Percentiles rank a stretch among this genome's conserved stretches.
phyloP scores from a whole-genome alignment of 306 rosid genomes.

The Calophaca sinica region DNA sequence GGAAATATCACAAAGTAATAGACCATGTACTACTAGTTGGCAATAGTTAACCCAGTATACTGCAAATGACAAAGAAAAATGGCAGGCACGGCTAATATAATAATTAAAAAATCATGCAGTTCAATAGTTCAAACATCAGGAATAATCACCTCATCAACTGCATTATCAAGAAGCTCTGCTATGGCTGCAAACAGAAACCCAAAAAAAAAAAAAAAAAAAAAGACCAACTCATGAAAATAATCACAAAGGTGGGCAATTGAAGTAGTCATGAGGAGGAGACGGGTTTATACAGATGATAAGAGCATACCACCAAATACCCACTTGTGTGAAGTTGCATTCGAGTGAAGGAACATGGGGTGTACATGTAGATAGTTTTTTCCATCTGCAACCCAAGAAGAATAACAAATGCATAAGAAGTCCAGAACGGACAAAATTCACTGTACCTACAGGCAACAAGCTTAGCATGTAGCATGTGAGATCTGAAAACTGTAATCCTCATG shows the following conservation, averaged over 20 bases:
- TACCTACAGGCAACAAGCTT: slow-evolving; percentile 11
- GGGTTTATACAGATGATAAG: slow-evolving; percentile 25
- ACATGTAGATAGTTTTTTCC: slow-evolving; percentile 71
- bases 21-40: not conserved
- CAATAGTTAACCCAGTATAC: not conserved
- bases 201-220: slow-evolving; percentile 9
- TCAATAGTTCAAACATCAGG: slow-evolving; percentile 36
- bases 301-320: slow-evolving; percentile 97
- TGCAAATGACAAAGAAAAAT: slow-evolving; percentile 18
- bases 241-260: slow-evolving; percentile 19
- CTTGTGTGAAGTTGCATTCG: slow-evolving; percentile 97
- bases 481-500: slow-evolving; percentile 2
- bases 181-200: slow-evolving; percentile 67
- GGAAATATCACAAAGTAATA: slow-evolving; percentile 1
- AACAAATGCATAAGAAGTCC: slow-evolving; percentile 25
- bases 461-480: slow-evolving; percentile 29
- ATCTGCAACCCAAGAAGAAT: slow-evolving; percentile 58
- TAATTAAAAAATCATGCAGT: slow-evolving; percentile 26
- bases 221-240: slow-evolving; percentile 1
- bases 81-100: slow-evolving; percentile 3
- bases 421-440: slow-evolving; percentile 19
- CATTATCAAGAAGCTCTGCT: slow-evolving; percentile 95
- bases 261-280: not conserved
- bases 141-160: slow-evolving; percentile 86
- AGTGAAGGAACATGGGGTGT: slow-evolving; percentile 93